phyloP scores from a whole-genome alignment of 208 protist species.

The Trypanosoma mega region DNA sequence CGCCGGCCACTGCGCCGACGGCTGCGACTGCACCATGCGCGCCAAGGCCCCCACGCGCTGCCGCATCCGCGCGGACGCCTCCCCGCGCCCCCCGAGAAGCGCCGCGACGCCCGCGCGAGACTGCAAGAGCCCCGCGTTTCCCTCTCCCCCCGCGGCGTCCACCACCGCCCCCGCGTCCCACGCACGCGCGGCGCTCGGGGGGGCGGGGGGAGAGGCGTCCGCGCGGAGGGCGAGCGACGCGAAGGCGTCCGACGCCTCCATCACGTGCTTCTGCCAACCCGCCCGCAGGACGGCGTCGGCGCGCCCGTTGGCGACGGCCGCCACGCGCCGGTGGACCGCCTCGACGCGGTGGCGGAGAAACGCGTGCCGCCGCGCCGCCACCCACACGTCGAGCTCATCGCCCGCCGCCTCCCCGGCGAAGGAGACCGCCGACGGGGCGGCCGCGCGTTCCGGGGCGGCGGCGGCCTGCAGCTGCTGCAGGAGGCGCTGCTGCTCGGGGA shows the following conservation, averaged over 20 bases:
- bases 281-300: not conserved
- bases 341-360: not conserved
- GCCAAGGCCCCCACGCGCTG: conserved; percentile 55
- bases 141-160: not conserved
- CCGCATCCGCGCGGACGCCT: conserved; percentile 41
- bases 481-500: conserved; percentile 79
- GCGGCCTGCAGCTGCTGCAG: conserved; percentile 64
- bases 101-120: conserved; percentile 18
- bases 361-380: not conserved
- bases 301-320: not conserved
- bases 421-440: not conserved
- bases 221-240: not conserved
- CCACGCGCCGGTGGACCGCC: not conserved
- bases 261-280: not conserved
- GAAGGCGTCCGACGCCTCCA: not conserved
- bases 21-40: conserved; percentile 48
- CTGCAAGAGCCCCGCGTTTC: not conserved
- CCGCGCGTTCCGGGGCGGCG: conserved; percentile 11
- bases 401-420: not conserved
- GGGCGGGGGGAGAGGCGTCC: not conserved
- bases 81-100: conserved; percentile 39
- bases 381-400: not conserved
- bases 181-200: no score
- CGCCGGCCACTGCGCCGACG: conserved; percentile 52
- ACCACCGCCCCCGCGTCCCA: no score